These are phyloP conservation scores for Diaporthe eres DNA, from an alignment of 2,329 filamentous ascomycete species.

Conservation along the genomic window DNA sequence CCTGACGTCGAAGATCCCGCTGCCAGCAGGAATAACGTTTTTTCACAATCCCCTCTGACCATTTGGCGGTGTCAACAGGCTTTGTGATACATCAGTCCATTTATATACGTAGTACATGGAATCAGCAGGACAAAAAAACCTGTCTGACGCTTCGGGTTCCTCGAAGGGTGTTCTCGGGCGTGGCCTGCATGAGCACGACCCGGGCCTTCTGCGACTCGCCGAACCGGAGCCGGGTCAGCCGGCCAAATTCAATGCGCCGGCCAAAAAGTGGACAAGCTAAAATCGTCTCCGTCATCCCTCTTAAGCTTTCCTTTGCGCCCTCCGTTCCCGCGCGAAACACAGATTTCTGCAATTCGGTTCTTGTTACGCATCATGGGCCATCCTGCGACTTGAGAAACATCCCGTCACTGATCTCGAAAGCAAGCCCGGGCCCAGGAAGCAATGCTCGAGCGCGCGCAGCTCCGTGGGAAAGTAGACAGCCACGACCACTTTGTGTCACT, in stretches of 20 bases:
- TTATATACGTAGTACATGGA: background rate
- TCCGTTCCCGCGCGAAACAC: background rate
- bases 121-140: background rate
- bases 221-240: conserved; percentile 35
- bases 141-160: background rate
- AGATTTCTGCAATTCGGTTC: background rate
- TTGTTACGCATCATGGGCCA: conserved; percentile 28
- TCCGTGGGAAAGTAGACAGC: conserved; percentile 16
- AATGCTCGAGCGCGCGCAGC: conserved; percentile 35
- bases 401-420: background rate
- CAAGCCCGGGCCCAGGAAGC: conserved; percentile 20
- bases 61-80: background rate
- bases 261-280: conserved; percentile 28
- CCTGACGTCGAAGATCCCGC: background rate
- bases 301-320: background rate
- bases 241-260: conserved; percentile 23
- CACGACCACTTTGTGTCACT: conserved; percentile 14
- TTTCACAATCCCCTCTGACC: background rate
- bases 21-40: background rate
- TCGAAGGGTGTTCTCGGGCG: background rate
- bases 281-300: conserved; percentile 29
- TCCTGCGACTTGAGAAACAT: conserved; percentile 12
- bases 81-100: background rate
- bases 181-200: background rate
- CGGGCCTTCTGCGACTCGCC: background rate